Percentiles rank a stretch among this genome's conserved stretches.
Evolutionary conservation across 257 asterid species (phyloP).

Genomic region (Gardenia jasminoides): DNA sequence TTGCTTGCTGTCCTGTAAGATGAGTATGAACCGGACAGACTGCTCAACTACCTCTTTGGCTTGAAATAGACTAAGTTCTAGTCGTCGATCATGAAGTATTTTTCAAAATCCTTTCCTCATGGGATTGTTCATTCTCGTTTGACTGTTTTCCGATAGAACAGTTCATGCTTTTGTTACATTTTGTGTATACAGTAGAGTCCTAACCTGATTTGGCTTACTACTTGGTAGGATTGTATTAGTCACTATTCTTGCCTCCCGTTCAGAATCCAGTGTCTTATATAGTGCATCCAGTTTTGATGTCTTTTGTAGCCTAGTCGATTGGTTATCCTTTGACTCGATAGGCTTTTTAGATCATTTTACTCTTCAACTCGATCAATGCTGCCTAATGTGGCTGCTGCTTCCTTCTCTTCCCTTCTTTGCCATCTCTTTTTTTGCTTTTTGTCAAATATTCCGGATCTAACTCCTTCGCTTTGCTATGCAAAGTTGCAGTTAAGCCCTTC

Average conservation of each 20-base stretch:
- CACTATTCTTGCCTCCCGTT: slow-evolving; percentile 5
- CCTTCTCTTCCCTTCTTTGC: background rate
- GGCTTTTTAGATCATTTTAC: slow-evolving; percentile 5
- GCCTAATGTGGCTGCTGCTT: slow-evolving; percentile 28
- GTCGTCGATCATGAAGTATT: too few relatives aligned
- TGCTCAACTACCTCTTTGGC: slow-evolving; percentile 15
- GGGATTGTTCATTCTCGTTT: slow-evolving; percentile 19
- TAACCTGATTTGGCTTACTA: slow-evolving; percentile 18
- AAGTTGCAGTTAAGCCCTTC: slow-evolving; percentile 38
- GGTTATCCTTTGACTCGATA: slow-evolving; percentile 7
- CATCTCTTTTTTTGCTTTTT: slow-evolving; percentile 9
- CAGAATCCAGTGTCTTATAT: background rate
- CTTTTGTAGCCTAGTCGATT: background rate
- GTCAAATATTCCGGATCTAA: slow-evolving; percentile 27
- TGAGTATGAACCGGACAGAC: slow-evolving; percentile 13
- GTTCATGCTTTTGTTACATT: slow-evolving; percentile 17
- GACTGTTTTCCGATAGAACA: slow-evolving; percentile 9
- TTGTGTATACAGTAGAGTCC: slow-evolving; percentile 47
- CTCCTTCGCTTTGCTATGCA: slow-evolving; percentile 27
- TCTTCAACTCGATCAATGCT: slow-evolving; percentile 1
- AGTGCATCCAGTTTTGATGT: background rate
- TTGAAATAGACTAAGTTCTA: slow-evolving; percentile 15
- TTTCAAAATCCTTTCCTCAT: slow-evolving; percentile 8
- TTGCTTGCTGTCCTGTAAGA: slow-evolving; percentile 13
- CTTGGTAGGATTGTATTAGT: background rate